phyloP scores from a whole-genome alignment of 768 basidiomycete species.

The Phallus indusiatus region DNA sequence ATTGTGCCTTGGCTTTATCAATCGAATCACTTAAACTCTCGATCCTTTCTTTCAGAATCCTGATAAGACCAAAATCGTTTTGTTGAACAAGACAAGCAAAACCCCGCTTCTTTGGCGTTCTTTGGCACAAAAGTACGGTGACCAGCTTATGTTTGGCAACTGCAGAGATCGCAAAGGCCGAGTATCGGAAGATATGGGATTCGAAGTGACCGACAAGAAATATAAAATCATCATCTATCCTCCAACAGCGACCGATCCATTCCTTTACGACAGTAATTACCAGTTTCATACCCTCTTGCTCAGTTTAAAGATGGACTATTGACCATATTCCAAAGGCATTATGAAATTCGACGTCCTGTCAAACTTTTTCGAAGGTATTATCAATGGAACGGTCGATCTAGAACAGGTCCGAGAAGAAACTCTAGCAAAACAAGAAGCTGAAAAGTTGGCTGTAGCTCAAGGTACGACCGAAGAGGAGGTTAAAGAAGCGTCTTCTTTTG shows the following conservation, averaged over 20 bases:
- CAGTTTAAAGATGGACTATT: background rate
- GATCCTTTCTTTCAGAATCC: conserved; percentile 20
- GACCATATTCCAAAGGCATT: conserved; percentile 35
- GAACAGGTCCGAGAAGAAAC: conserved; percentile 25
- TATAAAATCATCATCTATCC: conserved; percentile 67
- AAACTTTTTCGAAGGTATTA: conserved; percentile 61
- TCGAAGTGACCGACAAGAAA: conserved; percentile 44
- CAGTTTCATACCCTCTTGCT: background rate
- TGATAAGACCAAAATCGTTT: conserved; percentile 47
- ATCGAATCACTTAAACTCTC: background rate
- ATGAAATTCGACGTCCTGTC: conserved; percentile 67
- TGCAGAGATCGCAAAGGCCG: conserved; percentile 59
- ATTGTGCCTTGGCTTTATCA: background rate
- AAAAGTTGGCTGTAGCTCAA: background rate
- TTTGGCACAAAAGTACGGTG: conserved; percentile 61
- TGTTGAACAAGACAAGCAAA: conserved; percentile 67
- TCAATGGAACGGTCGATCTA: conserved; percentile 60
- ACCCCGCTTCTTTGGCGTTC: conserved; percentile 76
- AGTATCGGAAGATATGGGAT: conserved; percentile 47
- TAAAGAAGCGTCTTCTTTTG: background rate
- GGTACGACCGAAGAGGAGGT: background rate
- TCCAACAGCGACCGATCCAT: conserved; percentile 42
- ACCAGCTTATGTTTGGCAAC: conserved; percentile 50
- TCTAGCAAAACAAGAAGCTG: conserved; percentile 18
- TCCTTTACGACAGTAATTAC: conserved; percentile 58